Conservation (phyloP, 768 basidiomycete genomes). For the Boletus bicolor region DNA sequence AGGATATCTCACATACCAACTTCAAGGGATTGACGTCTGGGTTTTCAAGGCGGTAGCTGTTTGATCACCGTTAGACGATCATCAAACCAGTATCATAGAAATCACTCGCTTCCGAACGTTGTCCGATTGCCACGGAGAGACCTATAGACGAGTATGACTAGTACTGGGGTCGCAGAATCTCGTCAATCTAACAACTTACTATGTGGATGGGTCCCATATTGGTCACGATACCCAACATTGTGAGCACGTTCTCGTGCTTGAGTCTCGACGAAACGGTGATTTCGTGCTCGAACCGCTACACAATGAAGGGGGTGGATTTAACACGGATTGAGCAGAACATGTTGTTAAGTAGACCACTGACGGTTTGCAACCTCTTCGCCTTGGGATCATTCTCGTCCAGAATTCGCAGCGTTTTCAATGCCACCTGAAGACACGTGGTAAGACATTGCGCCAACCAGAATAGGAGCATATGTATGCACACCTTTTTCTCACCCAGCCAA, state of each 20-base stretch:
- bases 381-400: slow-evolving; percentile 42
- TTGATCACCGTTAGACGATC: neutral
- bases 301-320: neutral
- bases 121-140: slow-evolving; percentile 61
- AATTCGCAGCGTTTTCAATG: slow-evolving; percentile 52
- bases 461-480: slow-evolving; percentile 12
- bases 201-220: slow-evolving; percentile 52
- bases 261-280: slow-evolving; percentile 53
- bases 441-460: neutral
- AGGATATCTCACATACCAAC: slow-evolving; percentile 34
- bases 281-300: slow-evolving; percentile 56
- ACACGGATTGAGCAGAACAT: neutral
- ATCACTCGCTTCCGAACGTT: slow-evolving; percentile 48
- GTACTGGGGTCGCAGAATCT: neutral
- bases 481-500: slow-evolving; percentile 56
- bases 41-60: slow-evolving; percentile 41
- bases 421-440: slow-evolving; percentile 39
- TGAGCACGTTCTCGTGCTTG: slow-evolving; percentile 41
- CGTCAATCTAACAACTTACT: slow-evolving; percentile 24
- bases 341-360: slow-evolving; percentile 3
- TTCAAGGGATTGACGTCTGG: slow-evolving; percentile 38
- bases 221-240: slow-evolving; percentile 57
- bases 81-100: neutral
- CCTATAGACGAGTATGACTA: slow-evolving; percentile 32
- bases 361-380: slow-evolving; percentile 39